Evolutionary conservation across 345 rosid genomes (phyloP).

Genomic region (Trapa incisa): DNA sequence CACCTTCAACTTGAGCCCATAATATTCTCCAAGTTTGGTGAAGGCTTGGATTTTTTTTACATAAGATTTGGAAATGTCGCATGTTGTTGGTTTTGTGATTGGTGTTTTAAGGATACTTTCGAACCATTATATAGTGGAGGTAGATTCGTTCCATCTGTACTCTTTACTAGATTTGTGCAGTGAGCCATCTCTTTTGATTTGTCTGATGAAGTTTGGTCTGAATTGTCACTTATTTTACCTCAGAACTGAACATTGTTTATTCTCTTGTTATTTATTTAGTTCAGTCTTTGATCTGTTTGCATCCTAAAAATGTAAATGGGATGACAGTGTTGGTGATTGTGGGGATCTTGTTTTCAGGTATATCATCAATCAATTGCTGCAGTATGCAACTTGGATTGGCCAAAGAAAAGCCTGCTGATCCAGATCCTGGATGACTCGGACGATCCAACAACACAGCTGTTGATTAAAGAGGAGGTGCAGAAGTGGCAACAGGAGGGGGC

Average conservation of each 20-base stretch:
- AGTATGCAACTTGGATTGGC: constrained; percentile 89
- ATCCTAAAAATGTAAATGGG: not conserved
- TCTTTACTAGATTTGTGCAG: not conserved
- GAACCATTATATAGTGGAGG: not conserved
- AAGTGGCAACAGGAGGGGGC: constrained; percentile 90
- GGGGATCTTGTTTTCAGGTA: constrained; percentile 29
- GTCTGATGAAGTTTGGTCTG: no score
- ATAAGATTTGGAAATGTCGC: not conserved
- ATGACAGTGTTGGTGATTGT: not conserved
- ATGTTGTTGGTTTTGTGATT: not conserved
- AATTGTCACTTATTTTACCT: no score
- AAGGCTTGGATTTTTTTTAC: not conserved
- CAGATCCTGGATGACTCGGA: constrained; percentile 90
- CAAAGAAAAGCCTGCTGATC: constrained; percentile 58
- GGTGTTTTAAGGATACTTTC: not conserved
- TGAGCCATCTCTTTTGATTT: no score
- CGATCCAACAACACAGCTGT: not conserved
- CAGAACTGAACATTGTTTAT: no score
- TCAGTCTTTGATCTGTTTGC: not conserved
- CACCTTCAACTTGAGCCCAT: not conserved
- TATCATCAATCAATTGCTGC: constrained; percentile 94
- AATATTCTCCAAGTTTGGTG: no score
- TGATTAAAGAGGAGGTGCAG: constrained; percentile 75
- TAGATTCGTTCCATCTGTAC: not conserved
- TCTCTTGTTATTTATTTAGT: not conserved